Base-by-base conservation (phyloP, 306 rosid species). In the Prunus dulcis region DNA sequence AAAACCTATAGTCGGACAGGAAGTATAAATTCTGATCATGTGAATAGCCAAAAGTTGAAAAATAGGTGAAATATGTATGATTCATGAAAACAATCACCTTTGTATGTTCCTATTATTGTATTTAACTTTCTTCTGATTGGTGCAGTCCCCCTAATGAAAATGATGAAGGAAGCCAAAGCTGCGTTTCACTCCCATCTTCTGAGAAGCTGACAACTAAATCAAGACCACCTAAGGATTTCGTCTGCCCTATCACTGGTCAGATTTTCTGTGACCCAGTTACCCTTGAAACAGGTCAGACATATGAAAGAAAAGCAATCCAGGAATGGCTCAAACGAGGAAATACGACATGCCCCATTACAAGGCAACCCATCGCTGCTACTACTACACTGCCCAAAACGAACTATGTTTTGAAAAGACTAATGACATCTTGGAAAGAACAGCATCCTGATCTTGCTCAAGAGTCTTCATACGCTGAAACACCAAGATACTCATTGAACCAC, bases 281-380 rank as follows among this genome's bases (percentile, higher is more conserved):
- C 69, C 97, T 94, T 73, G 98, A 94, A 85, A 94, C 98, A 22
- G 97, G 98, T 20, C 97, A 94, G 85, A 94, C 97, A 64, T 94
- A 84, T 76, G 98, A 94, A 86, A 86, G 95, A 83, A 90, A 85
- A 88, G 97, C 96, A 50, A 94, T 94, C 81, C 95, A 92, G 72
- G 95, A 94, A 74, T 94, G 98, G 98, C 87, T 92, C 30, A 89
- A 87, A 85, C 87, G 95, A 76, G 97, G 97, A 84, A 94, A 94
- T 73, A 89, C 89, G 23, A 86, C 96, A 25, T 94, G 98, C 49
- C 98, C 97, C 28, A 94, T 94, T 71, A 90, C 98, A 3, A 81
- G 90, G 22, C 98, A 92, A 79, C 80, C 90, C 79, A 84, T 94
- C 53, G 87, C 91, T 55, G 85, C 91, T 32, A 91, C 93, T 55